Base-by-base conservation (phyloP, 2,329 filamentous ascomycete species). In the Thelonectria olida region DNA sequence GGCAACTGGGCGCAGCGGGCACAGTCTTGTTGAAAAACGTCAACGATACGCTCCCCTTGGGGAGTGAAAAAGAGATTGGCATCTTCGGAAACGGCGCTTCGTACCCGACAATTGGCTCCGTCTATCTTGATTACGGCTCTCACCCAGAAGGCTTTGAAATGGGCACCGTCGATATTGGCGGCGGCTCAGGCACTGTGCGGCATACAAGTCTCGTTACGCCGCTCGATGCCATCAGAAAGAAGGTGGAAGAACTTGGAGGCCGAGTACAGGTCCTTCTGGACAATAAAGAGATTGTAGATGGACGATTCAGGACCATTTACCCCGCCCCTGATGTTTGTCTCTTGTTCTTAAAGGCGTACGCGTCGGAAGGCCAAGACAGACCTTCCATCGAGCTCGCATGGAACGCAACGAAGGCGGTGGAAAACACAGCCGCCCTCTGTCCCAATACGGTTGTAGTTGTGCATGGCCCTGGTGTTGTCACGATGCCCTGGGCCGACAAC, bases 401-500 rank as follows among this genome's bases (percentile, higher is more conserved):
- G 54, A 58, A 58, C 28, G 51, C 54, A 2, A 58, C 47, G 1
- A 38, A 51, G 1, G 81, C 91, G 1, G 84, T 91, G 49, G 79
- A 85, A 62, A 79, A 83, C 5, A 88, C 87, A 0, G 88, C 88
- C 4, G 82, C 81, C 36, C 90, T 86, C 70, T 65, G 84, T 86
- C 80, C 80, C 54, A 87, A 83, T 54, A 89, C 90, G 5, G 79
- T 92, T 1, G 89, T 91, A 0, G 81, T 91, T 1, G 80, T 88
- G 2, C 89, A 92, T 73, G 89, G 87, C 0, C 88, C 90, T 19
- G 89, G 89, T 0, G 81, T 91, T 53, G 74, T 89, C 5, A 80
- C 91, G 72, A 87, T 91, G 62, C 79, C 84, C 19, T 92, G 88
- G 88, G 85, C 89, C 65, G 82, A 90, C 64, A 80, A 89, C 4